phyloP scores from a whole-genome alignment of 108 stramenopile genomes.

The Cyclostephanos tholiformis region DNA sequence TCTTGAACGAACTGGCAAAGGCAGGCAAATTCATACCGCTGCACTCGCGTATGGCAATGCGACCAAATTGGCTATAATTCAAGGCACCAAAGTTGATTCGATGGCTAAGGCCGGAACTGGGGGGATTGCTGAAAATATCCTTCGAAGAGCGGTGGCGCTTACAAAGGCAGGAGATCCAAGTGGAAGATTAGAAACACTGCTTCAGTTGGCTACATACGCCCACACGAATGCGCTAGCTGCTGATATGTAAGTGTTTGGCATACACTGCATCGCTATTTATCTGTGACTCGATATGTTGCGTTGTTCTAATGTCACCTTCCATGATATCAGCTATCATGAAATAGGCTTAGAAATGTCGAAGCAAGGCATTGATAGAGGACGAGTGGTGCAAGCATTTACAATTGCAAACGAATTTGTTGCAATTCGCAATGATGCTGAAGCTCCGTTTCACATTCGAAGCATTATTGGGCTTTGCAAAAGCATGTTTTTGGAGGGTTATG shows the following conservation, averaged over 20 bases:
- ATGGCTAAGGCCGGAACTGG: slow-evolving; percentile 39
- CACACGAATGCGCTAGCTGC: slow-evolving; percentile 49
- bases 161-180: slow-evolving; percentile 28
- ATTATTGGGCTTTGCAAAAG: slow-evolving; percentile 38
- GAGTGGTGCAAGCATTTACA: slow-evolving; percentile 31
- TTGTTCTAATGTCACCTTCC: no score
- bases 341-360: slow-evolving; percentile 45
- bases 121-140: slow-evolving; percentile 51
- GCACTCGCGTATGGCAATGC: slow-evolving; percentile 52
- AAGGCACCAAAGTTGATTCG: slow-evolving; percentile 46
- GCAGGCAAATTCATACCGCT: slow-evolving; percentile 40
- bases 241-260: slow-evolving; percentile 19
- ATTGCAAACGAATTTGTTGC: slow-evolving; percentile 46
- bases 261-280: no score
- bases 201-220: slow-evolving; percentile 31
- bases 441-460: slow-evolving; percentile 40
- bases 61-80: slow-evolving; percentile 44
- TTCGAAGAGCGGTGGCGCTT: slow-evolving; percentile 48
- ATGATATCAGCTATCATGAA: slow-evolving; percentile 27
- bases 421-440: slow-evolving; percentile 40
- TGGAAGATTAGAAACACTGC: slow-evolving; percentile 32
- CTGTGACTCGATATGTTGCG: no score
- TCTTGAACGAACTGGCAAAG: slow-evolving; percentile 50
- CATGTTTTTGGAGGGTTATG: slow-evolving; percentile 16
- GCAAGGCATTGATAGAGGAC: slow-evolving; percentile 22